These are phyloP conservation scores for Effrenium voratum DNA, from an alignment of 73 alveolate genomes.

Conservation along the genomic window DNA sequence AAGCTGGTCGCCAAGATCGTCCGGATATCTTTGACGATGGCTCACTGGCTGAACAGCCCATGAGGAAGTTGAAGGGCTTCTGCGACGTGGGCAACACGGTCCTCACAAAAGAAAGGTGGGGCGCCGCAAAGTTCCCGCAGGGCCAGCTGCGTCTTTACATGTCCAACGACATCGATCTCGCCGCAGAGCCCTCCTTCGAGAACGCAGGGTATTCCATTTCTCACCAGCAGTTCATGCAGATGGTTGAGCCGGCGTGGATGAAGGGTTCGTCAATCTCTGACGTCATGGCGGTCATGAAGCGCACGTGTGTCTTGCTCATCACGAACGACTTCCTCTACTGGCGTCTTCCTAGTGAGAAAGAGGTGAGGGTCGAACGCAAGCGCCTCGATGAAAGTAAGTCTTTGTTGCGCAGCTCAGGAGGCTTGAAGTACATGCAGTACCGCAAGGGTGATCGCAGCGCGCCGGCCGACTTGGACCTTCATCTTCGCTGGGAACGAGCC, in stretches of 20 bases:
- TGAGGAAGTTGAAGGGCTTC: conserved; percentile 41
- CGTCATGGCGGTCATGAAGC: conserved; percentile 26
- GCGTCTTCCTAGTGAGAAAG: background rate
- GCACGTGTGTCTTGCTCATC: background rate
- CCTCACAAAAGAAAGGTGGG: conserved; percentile 58
- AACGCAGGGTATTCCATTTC: background rate
- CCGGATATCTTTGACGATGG: conserved; percentile 51
- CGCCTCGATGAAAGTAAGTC: background rate
- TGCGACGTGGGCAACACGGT: conserved; percentile 42
- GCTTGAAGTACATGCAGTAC: background rate
- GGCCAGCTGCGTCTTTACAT: background rate
- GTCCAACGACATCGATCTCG: background rate
- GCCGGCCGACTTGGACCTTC: background rate
- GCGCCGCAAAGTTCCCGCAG: conserved; percentile 36
- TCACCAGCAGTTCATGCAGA: conserved; percentile 5
- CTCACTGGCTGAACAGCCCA: conserved; percentile 32
- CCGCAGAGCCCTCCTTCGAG: background rate
- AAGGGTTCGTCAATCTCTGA: background rate
- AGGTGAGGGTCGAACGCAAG: background rate
- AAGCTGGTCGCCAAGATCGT: conserved; percentile 26
- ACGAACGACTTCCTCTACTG: background rate
- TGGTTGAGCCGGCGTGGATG: conserved; percentile 11
- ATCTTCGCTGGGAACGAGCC: conserved; percentile 42
- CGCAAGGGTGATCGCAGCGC: background rate
- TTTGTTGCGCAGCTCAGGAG: background rate